These are phyloP conservation scores for Talaromyces nanjingensis DNA, from an alignment of 495 filamentous ascomycete species.

Conservation along the genomic window DNA sequence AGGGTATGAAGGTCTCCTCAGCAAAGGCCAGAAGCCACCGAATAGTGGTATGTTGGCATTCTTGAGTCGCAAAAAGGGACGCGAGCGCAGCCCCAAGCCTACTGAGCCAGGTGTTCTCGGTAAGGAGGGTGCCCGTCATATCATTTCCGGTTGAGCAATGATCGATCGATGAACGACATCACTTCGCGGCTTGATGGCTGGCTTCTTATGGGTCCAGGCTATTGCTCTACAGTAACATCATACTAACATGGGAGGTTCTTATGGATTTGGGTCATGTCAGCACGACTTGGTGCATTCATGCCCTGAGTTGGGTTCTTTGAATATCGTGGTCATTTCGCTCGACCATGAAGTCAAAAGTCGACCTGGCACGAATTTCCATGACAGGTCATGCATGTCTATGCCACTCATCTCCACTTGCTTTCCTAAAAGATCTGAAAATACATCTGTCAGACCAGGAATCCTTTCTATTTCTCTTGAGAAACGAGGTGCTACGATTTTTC, in stretches of 20 bases:
- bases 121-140: constrained; percentile 80
- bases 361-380: neutral
- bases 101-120: constrained; percentile 89
- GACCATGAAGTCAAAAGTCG: neutral
- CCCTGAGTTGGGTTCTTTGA: neutral
- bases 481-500: neutral
- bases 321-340: neutral
- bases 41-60: constrained; percentile 84
- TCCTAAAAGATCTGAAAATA: neutral
- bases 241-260: neutral
- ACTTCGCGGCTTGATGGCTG: neutral
- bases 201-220: neutral
- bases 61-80: constrained; percentile 77
- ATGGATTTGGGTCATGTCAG: neutral
- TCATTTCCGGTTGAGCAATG: constrained; percentile 26
- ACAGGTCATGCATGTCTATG: neutral
- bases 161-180: neutral
- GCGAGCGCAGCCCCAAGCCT: constrained; percentile 87
- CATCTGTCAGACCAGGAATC: neutral
- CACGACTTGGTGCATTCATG: neutral
- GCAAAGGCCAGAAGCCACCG: constrained; percentile 39
- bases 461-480: neutral
- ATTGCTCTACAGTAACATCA: neutral
- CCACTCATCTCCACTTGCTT: neutral
- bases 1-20: constrained; percentile 36